Evolutionary conservation across 257 asterid species (phyloP).

Genomic region (Nicotiana paniculata): DNA sequence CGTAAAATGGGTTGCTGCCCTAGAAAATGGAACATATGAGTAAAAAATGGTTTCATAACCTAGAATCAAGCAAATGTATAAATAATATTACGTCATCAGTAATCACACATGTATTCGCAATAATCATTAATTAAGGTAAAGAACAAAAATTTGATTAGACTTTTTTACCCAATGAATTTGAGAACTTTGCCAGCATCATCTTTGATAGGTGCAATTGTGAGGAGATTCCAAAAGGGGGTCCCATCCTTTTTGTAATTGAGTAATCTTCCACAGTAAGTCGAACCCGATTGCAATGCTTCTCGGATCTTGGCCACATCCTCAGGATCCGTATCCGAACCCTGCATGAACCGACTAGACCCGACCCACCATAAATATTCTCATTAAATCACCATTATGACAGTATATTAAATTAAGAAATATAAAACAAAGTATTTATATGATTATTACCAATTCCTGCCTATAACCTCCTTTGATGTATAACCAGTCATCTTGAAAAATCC

Average conservation of each 20-base stretch:
- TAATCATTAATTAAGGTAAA: neutral
- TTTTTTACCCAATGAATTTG: conserved; percentile 79
- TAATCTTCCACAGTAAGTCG: conserved; percentile 77
- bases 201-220: conserved; percentile 91
- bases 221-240: conserved; percentile 92
- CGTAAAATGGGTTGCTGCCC: neutral
- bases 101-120: too few species aligned
- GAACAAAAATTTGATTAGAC: neutral
- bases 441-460: conserved; percentile 77
- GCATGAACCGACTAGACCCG: conserved; percentile 73
- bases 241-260: conserved; percentile 96
- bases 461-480: conserved; percentile 79
- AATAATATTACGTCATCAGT: too few species aligned
- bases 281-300: conserved; percentile 57
- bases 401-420: neutral
- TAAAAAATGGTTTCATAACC: too few species aligned
- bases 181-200: conserved; percentile 81
- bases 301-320: conserved; percentile 82
- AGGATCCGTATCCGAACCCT: conserved; percentile 81
- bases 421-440: neutral
- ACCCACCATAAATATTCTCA: neutral
- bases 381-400: neutral
- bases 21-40: too few species aligned
- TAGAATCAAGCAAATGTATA: too few species aligned
- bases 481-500: conserved; percentile 99